Conservation (phyloP, 2,329 filamentous ascomycete genomes). For the Xylariomycetidae sp. region DNA sequence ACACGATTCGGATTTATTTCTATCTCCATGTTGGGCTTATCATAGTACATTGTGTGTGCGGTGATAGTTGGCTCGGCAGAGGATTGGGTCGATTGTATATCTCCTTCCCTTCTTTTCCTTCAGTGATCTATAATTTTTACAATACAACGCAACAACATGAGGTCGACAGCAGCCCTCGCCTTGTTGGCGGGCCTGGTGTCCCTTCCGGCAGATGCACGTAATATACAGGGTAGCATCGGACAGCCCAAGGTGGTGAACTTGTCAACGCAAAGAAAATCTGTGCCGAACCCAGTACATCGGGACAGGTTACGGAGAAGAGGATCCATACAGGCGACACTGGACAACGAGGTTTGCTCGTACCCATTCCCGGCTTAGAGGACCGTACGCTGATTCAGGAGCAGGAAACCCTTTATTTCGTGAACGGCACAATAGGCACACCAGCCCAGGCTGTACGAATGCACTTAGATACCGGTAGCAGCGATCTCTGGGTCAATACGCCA, state of each 20-base stretch:
- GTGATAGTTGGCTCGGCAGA: too few relatives aligned
- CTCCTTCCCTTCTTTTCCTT: too few relatives aligned
- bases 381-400: too few relatives aligned
- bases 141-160: too few relatives aligned
- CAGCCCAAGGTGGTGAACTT: constrained; percentile 42
- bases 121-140: too few relatives aligned
- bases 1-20: too few relatives aligned
- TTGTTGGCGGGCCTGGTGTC: constrained; percentile 22
- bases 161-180: constrained; percentile 18
- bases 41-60: too few relatives aligned
- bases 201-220: constrained; percentile 19
- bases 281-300: constrained; percentile 38
- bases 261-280: constrained; percentile 34
- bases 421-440: constrained; percentile 59
- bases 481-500: constrained; percentile 66
- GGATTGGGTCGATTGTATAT: too few relatives aligned
- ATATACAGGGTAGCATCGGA: constrained; percentile 16
- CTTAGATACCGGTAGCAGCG: constrained; percentile 65
- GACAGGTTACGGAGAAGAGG: constrained; percentile 43
- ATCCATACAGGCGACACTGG: constrained; percentile 40
- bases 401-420: constrained; percentile 62
- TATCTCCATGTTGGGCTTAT: too few relatives aligned
- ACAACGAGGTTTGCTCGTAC: constrained; percentile 56
- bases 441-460: constrained; percentile 53
- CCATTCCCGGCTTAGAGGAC: too few relatives aligned